Conservation (phyloP, 352 stramenopile genomes). For the Phytophthora capsici region DNA sequence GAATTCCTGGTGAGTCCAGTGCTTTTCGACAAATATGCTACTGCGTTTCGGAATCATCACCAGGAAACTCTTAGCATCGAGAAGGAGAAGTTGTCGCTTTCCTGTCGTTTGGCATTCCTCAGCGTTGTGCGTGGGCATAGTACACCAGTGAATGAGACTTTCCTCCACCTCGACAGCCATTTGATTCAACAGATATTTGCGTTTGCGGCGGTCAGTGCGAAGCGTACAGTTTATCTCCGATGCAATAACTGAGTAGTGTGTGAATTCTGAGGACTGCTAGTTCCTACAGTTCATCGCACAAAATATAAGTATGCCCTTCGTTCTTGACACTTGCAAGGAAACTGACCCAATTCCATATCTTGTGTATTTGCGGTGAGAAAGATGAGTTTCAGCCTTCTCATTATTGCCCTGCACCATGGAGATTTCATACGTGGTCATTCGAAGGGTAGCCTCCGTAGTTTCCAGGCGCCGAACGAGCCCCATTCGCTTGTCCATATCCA, state of each 20-base stretch:
- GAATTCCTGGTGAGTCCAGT: slow-evolving; percentile 28
- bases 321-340: too few species aligned
- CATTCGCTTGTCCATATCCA: slow-evolving; percentile 4
- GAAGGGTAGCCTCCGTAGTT: slow-evolving; percentile 7
- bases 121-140: slow-evolving; percentile 28
- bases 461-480: not conserved
- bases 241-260: slow-evolving; percentile 27
- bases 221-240: slow-evolving; percentile 34
- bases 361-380: too few species aligned
- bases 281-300: not conserved
- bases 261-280: slow-evolving; percentile 7
- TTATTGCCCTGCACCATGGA: not conserved
- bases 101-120: slow-evolving; percentile 32
- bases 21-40: slow-evolving; percentile 31
- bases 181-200: slow-evolving; percentile 29
- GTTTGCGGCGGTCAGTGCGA: slow-evolving; percentile 33
- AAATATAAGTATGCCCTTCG: too few species aligned
- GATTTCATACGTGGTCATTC: slow-evolving; percentile 3
- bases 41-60: slow-evolving; percentile 25
- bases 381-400: too few species aligned
- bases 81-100: slow-evolving; percentile 35
- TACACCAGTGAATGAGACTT: slow-evolving; percentile 5
- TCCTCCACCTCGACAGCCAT: slow-evolving; percentile 32
- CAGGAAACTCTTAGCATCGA: slow-evolving; percentile 35
- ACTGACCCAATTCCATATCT: too few species aligned